Evolutionary conservation across 2,329 filamentous ascomycete genomes (phyloP).

Genomic region (Endothia cerciana): DNA sequence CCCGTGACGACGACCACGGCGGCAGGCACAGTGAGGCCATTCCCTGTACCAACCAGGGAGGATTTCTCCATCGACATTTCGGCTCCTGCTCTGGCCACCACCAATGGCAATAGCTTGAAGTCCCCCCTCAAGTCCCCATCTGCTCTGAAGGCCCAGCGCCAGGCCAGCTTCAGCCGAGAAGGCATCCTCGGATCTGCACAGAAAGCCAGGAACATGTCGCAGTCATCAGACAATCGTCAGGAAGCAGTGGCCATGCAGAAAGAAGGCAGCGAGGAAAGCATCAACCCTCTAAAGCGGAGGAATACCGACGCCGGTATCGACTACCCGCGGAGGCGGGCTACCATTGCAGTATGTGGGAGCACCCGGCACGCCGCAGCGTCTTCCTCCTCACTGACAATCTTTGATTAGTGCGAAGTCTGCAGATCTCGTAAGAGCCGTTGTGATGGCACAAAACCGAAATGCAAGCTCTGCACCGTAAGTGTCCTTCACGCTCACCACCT

Average conservation of each 20-base stretch:
- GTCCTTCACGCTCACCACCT: background rate
- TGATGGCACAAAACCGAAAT: conserved; percentile 80
- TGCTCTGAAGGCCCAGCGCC: conserved; percentile 51
- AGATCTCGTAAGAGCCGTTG: conserved; percentile 80
- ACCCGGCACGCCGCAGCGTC: conserved; percentile 11
- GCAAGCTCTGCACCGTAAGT: conserved; percentile 70
- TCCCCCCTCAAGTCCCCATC: conserved; percentile 62
- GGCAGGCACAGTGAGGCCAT: conserved; percentile 45
- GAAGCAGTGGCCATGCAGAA: conserved; percentile 50
- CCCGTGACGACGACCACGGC: conserved; percentile 43
- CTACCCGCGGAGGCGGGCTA: conserved; percentile 67
- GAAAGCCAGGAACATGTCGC: conserved; percentile 59
- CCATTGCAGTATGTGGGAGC: conserved; percentile 61
- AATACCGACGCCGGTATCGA: conserved; percentile 65
- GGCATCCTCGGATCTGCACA: conserved; percentile 57
- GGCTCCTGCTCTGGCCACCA: conserved; percentile 47
- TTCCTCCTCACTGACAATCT: conserved; percentile 3
- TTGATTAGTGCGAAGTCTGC: conserved; percentile 74
- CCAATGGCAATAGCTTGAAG: conserved; percentile 46
- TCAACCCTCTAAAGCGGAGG: conserved; percentile 63
- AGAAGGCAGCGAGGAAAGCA: conserved; percentile 54
- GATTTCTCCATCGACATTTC: conserved; percentile 54
- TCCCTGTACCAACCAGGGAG: conserved; percentile 51
- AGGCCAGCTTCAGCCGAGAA: conserved; percentile 57
- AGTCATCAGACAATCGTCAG: conserved; percentile 54